phyloP scores from a whole-genome alignment of 495 filamentous ascomycete genomes.

The Aspergillus bertholletiae region DNA sequence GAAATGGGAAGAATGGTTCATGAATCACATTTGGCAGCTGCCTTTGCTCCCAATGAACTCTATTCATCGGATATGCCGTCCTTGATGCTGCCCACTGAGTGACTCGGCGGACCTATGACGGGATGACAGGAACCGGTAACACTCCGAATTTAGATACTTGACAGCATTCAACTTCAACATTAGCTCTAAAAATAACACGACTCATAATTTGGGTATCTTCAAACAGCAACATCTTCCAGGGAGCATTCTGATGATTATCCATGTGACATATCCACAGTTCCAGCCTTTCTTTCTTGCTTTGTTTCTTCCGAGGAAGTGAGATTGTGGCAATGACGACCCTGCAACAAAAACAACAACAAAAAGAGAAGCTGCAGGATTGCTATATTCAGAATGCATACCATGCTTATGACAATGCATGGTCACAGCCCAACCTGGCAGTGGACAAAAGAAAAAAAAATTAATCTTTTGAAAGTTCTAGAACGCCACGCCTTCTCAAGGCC shows the following conservation, averaged over 20 bases:
- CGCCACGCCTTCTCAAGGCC: background rate
- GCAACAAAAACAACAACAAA: background rate
- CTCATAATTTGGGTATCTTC: slow-evolving; percentile 7
- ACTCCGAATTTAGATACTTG: background rate
- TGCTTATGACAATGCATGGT: background rate
- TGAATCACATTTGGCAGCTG: background rate
- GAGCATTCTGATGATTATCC: background rate
- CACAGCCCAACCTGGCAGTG: background rate
- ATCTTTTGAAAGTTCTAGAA: background rate
- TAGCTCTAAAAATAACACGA: slow-evolving; percentile 7
- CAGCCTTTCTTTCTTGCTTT: background rate
- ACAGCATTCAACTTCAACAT: background rate
- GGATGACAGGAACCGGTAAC: background rate
- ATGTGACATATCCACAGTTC: background rate
- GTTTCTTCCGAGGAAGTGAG: background rate
- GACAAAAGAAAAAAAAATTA: background rate
- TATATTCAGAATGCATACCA: background rate
- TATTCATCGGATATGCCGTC: background rate
- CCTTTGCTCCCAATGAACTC: background rate
- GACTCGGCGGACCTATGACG: background rate
- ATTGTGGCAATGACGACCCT: background rate
- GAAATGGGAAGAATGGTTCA: background rate
- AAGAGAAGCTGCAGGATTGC: background rate
- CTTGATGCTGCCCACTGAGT: background rate
- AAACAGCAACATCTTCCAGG: background rate